These are phyloP conservation scores for Musa itinerans DNA, from an alignment of 176 grass and related monocot species.

Conservation along the genomic window DNA sequence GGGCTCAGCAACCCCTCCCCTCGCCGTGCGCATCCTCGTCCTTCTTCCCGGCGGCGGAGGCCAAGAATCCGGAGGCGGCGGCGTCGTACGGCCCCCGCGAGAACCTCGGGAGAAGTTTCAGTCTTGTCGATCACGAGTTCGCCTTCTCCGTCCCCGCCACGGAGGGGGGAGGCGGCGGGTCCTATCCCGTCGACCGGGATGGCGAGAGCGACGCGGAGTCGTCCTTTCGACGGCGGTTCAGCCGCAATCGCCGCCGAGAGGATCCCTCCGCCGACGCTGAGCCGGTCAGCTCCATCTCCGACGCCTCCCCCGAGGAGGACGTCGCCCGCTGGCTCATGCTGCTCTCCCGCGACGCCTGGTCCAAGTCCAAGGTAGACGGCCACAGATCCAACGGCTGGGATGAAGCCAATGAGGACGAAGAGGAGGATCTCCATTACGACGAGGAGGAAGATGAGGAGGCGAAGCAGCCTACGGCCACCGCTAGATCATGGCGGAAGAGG, in stretches of 20 bases:
- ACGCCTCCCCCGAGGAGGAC: conserved; percentile 55
- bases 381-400: not conserved
- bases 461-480: not conserved
- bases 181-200: conserved; percentile 15
- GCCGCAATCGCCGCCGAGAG: not conserved
- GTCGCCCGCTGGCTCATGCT: conserved; percentile 56
- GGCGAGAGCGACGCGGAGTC: conserved; percentile 76
- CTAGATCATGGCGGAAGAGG: not conserved
- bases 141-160: not conserved
- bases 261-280: conserved; percentile 11
- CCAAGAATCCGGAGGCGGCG: not conserved
- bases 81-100: not conserved
- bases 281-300: conserved; percentile 52
- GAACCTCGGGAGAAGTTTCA: conserved; percentile 12
- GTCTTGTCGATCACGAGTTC: conserved; percentile 7
- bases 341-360: conserved; percentile 63
- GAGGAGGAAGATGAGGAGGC: not conserved
- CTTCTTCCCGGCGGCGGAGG: not conserved
- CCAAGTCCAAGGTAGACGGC: not conserved
- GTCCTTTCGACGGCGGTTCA: conserved; percentile 23
- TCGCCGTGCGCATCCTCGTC: not conserved
- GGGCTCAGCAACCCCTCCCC: too few relatives aligned
- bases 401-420: not conserved
- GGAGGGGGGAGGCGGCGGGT: not conserved
- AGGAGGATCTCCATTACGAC: not conserved